Evolutionary conservation across 2,329 filamentous ascomycete genomes (phyloP), one percentile per base, ranked within the genome.

Genomic region (Pseudogymnoascus sp.): DNA sequence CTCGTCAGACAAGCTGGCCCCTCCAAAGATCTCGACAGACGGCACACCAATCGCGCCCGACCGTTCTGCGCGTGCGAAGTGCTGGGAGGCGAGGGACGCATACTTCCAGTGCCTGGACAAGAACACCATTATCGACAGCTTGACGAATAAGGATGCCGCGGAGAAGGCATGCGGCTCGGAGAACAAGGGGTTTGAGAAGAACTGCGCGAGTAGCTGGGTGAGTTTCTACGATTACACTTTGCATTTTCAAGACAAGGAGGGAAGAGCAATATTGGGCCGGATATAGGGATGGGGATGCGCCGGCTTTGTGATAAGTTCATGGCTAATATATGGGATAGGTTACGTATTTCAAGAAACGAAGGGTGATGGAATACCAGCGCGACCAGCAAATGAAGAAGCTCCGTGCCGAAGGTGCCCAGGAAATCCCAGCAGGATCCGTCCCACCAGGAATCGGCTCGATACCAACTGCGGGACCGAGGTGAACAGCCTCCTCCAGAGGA

Each of bases 261-360:
- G n/a, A n/a, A n/a, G n/a, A n/a, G n/a, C n/a, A n/a, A n/a, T n/a
- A n/a, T n/a, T n/a, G n/a, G n/a, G n/a, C n/a, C n/a, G n/a, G n/a
- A n/a, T n/a, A n/a, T n/a, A n/a, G n/a, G n/a, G 14, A 37, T 31
- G 21, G 42, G 16, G n/a, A 53, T 53, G 47, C 14, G 7, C 24
- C 6, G 24, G n/a, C 13, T 16, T 29, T 16, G 26, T 33, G 47
- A 56, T 3, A 56, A 33, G 4, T 16, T 19, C 19, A 33, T 33
- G 47, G 47, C 47, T 56, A 56, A 56, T 56, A 13, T 6, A 0
- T 13, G 4, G 26, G 26, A 62, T 70, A 95, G 91, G 90, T 97
- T 65, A 91, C 92, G 77, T 97, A 99, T 77, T 99, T 99, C 78
- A 97, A 97, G 81, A 93, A 97, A 77, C 89, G 92, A 78, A 83